Evolutionary conservation across 495 filamentous ascomycete genomes (phyloP), one percentile per base, ranked within the genome.

Genomic region (Talaromyces ruber): DNA sequence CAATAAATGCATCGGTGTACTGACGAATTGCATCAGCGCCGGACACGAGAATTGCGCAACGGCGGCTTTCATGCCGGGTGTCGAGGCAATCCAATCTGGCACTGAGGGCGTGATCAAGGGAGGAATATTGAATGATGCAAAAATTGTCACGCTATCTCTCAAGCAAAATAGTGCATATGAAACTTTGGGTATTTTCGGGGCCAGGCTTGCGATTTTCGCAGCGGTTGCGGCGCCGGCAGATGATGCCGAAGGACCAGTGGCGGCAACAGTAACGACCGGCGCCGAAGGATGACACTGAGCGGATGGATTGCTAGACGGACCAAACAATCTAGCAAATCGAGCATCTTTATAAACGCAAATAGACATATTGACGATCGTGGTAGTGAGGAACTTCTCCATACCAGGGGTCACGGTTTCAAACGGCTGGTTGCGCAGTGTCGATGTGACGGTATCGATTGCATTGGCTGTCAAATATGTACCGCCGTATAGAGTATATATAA

Each of bases 271-370:
- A 88, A 83, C 37, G 84, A 54, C 28, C 55, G 51, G 55, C 47
- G 25, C 66, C 45, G 25, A 54, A 6, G 24, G 67, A 37, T 55
- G 52, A 50, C 22, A 63, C 12, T 21, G 63, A 21, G 54, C 28
- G n/a, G 61, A 55, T 2, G 68, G 50, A 14, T 67, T 45, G 7
- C 69, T 59, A 3, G 70, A 65, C 6, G 76, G 73, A 6, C 91
- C 91, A 73, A 96, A 98, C 61, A 96, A 80, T 60, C 83, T 81
- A 0, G 91, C 91, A 70, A 93, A 98, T 58, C 86, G 84, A 66
- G 86, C 86, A 75, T 98, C 93, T 72, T 98, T 98, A 82, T 94
- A 90, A 28, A 97, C 86, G 74, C 93, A 92, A 28, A 98, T 84
- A 5, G 85, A 81, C 78, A 98, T 89, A 74, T 98, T 98, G 57